Base-by-base conservation (phyloP, 1,139 yeast species). In the Hemisphaericaspora xylanilytica region DNA sequence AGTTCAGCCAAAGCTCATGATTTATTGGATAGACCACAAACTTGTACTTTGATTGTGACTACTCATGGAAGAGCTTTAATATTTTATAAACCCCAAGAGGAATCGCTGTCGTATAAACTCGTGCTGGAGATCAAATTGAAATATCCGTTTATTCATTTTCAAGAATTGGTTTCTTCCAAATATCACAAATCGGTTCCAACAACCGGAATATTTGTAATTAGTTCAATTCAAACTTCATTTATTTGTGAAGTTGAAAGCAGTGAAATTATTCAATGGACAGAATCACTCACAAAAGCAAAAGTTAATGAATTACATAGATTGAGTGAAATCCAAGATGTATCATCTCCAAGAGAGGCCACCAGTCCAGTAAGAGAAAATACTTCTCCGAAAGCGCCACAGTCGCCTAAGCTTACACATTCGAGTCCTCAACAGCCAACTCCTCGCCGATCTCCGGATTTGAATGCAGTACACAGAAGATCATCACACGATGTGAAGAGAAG, bases 241-340 rank as follows among this genome's bases (percentile, higher is more conserved):
- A 67, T 72, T 3, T 76, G 78, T 58, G 85, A 80, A 50, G 81
- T 73, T n/a, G 80, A 77, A 34, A 75, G 71, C 44, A 61, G 54
- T 33, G 83, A 78, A 31, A 67, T 80, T 0, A 61, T 67, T 24
- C 56, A 62, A 13, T 81, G 86, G 86, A 79, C 85, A 0, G 75
- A 71, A 36, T 55, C 73, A 0, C 60, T 81, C 32, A 77, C 78
- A 4, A 73, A 65, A 44, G 56, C 82, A 0, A 73, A 80, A 48
- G 47, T 61, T 5, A 63, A 65, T 43, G 77, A 73, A 44, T 62
- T 61, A 40, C 83, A 80, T 44, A 64, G 80, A 47, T 65, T 58
- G 12, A 51, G 49, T n/a, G 63, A 52, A 5, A 50, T 67, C 4
- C 65, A 65, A 14, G 47, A 51, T 22, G 26, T 9, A 48, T 53